Base-by-base conservation (phyloP, 2,329 filamentous ascomycete genomes). In the Calonectria crousiana region DNA sequence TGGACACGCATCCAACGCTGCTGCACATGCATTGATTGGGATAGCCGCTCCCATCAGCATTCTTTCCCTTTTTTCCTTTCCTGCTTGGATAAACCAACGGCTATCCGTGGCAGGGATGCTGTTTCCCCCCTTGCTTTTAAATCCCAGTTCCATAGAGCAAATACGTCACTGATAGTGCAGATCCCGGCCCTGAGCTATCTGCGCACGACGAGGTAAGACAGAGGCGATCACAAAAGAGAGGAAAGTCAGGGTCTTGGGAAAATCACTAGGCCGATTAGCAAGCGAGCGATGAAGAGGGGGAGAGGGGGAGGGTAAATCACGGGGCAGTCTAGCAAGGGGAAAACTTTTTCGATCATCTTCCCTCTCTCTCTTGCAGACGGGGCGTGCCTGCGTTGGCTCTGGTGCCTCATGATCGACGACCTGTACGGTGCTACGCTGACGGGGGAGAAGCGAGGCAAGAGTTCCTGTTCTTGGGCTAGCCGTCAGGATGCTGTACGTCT, bases 391-490 rank as follows among this genome's bases (percentile, higher is more conserved):
- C 23, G 56, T 60, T 60, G 56, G 23, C 30, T 47, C 16, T 38
- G 56, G 56, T 34, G 56, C 34, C 36, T 36, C 18, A 38, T 60
- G 56, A 60, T 60, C 56, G 56, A 60, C 56, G 23, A 34, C 34
- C 34, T 60, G 56, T 60, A 34, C n/a, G 56, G 32, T 60, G n/a
- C 56, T 36, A 38, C 56, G 56, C 23, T 60, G 56, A 60, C 56
- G 56, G 56, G 51, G 56, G 56, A 60, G 56, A 60, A 60, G 56
- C 32, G 56, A 60, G n/a, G 56, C n/a, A 60, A 34, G 14, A 60
- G 11, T 60, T 60, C 56, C 56, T 60, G n/a, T 60, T 60, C 56
- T 38, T 60, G 56, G 56, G 56, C 32, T 60, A 60, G 56, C 13
- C 56, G 32, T 60, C 11, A 11, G 34, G 28, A 60, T 60, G 56